Percentiles rank a stretch among this genome's conserved stretches.
These are phyloP conservation scores for Trichoderma guizhouense DNA, from an alignment of 2,329 filamentous ascomycete genomes.

Conservation along the genomic window DNA sequence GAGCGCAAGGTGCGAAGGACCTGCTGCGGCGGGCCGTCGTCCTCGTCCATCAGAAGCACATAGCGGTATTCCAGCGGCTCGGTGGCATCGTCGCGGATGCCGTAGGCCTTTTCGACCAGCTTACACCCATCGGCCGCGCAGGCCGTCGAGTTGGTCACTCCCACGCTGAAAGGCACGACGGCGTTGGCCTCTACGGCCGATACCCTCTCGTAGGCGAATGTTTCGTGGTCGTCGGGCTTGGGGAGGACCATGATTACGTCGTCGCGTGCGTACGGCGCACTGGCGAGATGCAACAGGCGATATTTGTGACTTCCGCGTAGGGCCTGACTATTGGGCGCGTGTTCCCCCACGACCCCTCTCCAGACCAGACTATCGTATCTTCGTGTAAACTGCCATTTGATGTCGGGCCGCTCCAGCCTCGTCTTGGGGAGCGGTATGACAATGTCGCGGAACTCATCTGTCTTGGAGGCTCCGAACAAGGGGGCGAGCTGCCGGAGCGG, in stretches of 20 bases:
- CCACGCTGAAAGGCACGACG: slow-evolving; percentile 53
- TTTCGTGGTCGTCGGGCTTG: slow-evolving; percentile 29
- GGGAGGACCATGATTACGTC: slow-evolving; percentile 57
- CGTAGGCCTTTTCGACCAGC: slow-evolving; percentile 31
- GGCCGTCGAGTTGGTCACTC: slow-evolving; percentile 55
- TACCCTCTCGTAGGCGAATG: slow-evolving; percentile 56
- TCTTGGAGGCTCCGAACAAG: slow-evolving; percentile 72
- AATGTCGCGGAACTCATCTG: slow-evolving; percentile 71
- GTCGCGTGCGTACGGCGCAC: slow-evolving; percentile 51
- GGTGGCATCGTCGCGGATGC: slow-evolving; percentile 35
- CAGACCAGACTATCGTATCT: slow-evolving; percentile 69
- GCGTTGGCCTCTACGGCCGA: slow-evolving; percentile 51
- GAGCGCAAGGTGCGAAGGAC: slow-evolving; percentile 65
- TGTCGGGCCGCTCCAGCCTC: slow-evolving; percentile 40
- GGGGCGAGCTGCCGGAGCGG: slow-evolving; percentile 65
- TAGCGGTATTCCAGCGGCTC: slow-evolving; percentile 64
- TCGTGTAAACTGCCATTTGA: slow-evolving; percentile 49
- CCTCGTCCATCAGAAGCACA: slow-evolving; percentile 69
- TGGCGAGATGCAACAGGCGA: slow-evolving; percentile 67
- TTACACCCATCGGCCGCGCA: slow-evolving; percentile 48
- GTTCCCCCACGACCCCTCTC: slow-evolving; percentile 66
- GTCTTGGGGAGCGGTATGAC: slow-evolving; percentile 61
- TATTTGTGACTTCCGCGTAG: slow-evolving; percentile 67
- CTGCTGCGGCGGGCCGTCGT: slow-evolving; percentile 58
- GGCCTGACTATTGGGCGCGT: slow-evolving; percentile 45